Percentiles rank a stretch among this genome's conserved stretches.
These are phyloP conservation scores for Zymoseptoria crescenta DNA, from an alignment of 2,329 filamentous ascomycete genomes.

Conservation along the genomic window DNA sequence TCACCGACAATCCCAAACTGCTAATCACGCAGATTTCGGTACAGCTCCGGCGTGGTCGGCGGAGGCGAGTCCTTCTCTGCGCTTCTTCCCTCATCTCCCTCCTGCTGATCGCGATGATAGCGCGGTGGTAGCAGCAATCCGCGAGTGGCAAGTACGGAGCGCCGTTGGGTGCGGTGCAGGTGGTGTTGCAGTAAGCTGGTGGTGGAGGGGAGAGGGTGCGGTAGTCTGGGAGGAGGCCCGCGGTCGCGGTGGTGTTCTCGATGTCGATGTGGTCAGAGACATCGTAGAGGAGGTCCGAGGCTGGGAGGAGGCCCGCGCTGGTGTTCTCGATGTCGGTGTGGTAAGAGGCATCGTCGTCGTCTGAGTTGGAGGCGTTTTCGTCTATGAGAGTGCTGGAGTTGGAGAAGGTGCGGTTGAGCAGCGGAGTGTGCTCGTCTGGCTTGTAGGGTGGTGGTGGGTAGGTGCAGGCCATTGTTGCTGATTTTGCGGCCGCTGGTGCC, in stretches of 20 bases:
- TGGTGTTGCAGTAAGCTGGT: neutral
- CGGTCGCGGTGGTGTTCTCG: neutral
- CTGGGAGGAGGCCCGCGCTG: neutral
- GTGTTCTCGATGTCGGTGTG: neutral
- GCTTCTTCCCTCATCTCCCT: neutral
- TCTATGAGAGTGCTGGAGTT: neutral
- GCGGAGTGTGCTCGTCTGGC: neutral
- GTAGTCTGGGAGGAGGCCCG: neutral
- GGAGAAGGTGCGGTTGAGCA: neutral
- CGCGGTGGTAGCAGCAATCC: neutral
- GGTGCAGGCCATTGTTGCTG: neutral
- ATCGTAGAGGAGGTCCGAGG: no score
- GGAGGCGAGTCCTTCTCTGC: neutral
- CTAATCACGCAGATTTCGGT: no score
- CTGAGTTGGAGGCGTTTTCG: no score
- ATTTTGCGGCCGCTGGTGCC: neutral
- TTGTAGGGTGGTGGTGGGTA: neutral
- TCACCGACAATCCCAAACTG: neutral
- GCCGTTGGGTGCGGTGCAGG: neutral
- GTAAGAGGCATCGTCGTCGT: neutral
- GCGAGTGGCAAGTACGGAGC: neutral
- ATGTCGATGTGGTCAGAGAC: neutral
- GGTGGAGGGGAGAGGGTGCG: neutral
- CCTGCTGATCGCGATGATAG: neutral
- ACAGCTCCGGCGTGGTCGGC: no score